Evolutionary conservation across 768 basidiomycete species (phyloP).

Genomic region (Daedaleopsis nitida): DNA sequence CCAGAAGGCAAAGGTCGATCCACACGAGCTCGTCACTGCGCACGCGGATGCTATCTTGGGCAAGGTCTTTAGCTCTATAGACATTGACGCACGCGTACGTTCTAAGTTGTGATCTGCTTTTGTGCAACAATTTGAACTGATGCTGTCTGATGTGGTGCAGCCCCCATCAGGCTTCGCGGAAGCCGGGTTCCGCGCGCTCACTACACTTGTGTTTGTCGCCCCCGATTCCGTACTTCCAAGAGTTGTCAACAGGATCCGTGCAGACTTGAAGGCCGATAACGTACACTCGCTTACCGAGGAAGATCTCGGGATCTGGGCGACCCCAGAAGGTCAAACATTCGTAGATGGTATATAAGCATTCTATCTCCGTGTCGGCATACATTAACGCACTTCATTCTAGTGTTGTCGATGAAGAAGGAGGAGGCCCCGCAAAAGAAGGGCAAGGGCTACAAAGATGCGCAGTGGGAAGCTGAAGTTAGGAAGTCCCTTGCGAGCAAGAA

Average conservation of each 20-base stretch:
- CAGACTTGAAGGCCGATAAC: constrained; percentile 62
- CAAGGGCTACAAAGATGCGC: constrained; percentile 85
- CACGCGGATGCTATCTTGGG: constrained; percentile 53
- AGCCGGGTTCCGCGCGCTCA: constrained; percentile 74
- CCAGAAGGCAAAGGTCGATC: constrained; percentile 69
- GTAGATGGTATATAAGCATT: constrained; percentile 63
- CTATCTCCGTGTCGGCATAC: background rate
- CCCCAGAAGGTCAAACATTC: constrained; percentile 78
- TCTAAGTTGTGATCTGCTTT: background rate
- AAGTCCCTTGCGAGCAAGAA: constrained; percentile 81
- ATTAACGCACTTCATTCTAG: constrained; percentile 38
- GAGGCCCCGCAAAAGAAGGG: constrained; percentile 64
- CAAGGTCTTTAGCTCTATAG: constrained; percentile 50
- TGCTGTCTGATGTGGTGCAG: constrained; percentile 1
- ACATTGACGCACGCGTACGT: constrained; percentile 49
- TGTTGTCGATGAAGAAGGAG: constrained; percentile 61
- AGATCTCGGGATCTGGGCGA: constrained; percentile 84
- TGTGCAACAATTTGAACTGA: background rate
- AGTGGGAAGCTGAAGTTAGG: constrained; percentile 96
- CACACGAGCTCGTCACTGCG: constrained; percentile 55
- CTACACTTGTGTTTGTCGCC: constrained; percentile 80
- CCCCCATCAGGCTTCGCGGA: constrained; percentile 43
- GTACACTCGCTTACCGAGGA: constrained; percentile 66
- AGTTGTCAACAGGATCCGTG: constrained; percentile 64
- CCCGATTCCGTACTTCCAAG: constrained; percentile 68